A percentile compares a stretch with the other conserved stretches of the same genome.
Evolutionary conservation across 352 stramenopile species (phyloP).

Genomic region (Phytophthora macrochlamydospora): DNA sequence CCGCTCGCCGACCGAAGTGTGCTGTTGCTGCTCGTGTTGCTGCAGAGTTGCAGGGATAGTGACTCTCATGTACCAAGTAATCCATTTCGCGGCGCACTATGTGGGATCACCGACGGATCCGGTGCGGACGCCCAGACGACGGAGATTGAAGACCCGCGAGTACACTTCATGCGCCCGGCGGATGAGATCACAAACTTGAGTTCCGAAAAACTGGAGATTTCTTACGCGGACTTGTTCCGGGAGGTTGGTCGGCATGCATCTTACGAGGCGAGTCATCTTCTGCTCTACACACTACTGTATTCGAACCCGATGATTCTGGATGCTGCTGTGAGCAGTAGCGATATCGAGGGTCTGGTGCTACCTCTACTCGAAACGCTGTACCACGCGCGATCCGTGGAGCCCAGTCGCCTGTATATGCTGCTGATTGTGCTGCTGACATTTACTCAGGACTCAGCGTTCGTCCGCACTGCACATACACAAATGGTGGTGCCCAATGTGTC

Average conservation of each 20-base stretch:
- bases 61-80: slow-evolving; percentile 48
- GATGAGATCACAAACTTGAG: slow-evolving; percentile 6
- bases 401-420: slow-evolving; percentile 73
- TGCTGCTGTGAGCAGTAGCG: slow-evolving; percentile 43
- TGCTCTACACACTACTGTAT: slow-evolving; percentile 81
- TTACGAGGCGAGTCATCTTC: slow-evolving; percentile 70
- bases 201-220: slow-evolving; percentile 35
- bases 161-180: slow-evolving; percentile 19
- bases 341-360: slow-evolving; percentile 58
- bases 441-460: slow-evolving; percentile 67
- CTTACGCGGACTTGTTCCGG: slow-evolving; percentile 60
- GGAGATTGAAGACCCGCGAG: slow-evolving; percentile 36
- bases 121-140: slow-evolving; percentile 31
- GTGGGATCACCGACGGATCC: slow-evolving; percentile 34
- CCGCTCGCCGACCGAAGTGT: slow-evolving; percentile 72
- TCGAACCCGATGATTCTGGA: slow-evolving; percentile 63
- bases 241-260: slow-evolving; percentile 55
- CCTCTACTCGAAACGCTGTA: slow-evolving; percentile 81
- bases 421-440: slow-evolving; percentile 74
- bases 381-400: slow-evolving; percentile 61
- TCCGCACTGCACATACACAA: slow-evolving; percentile 64
- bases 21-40: slow-evolving; percentile 66
- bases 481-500: slow-evolving; percentile 61
- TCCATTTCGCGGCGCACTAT: slow-evolving; percentile 65
- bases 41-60: slow-evolving; percentile 73